phyloP scores from a whole-genome alignment of 768 basidiomycete genomes.

The Bullera alba region DNA sequence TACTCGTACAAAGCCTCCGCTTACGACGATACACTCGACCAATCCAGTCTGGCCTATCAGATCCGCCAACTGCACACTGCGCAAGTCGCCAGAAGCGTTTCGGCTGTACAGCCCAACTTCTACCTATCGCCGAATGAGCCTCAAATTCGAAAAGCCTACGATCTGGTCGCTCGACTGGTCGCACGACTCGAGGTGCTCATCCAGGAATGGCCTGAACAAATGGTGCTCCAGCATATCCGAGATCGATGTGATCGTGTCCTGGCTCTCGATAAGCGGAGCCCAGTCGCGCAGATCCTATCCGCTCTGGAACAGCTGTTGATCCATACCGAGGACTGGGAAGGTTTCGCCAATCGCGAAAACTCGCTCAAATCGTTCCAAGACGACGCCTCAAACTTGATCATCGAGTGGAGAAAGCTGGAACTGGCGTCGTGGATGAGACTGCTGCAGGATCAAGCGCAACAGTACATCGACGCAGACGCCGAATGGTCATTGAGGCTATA shows the following conservation, averaged over 20 bases:
- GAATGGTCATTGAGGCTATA: conserved; percentile 92
- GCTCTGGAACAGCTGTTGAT: conserved; percentile 75
- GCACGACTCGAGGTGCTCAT: conserved; percentile 56
- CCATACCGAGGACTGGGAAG: conserved; percentile 93
- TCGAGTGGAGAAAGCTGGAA: conserved; percentile 86
- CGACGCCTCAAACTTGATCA: conserved; percentile 62
- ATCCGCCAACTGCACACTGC: conserved; percentile 36
- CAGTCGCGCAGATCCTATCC: conserved; percentile 74
- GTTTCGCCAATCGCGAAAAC: conserved; percentile 86
- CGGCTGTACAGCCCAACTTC: conserved; percentile 55
- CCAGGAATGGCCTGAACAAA: conserved; percentile 91
- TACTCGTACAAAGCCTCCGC: conserved; percentile 15
- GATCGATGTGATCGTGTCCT: conserved; percentile 65
- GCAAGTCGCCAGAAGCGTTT: conserved; percentile 14
- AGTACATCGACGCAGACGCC: conserved; percentile 50
- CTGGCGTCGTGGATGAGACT: conserved; percentile 77
- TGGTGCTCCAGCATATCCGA: conserved; percentile 81
- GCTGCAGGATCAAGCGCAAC: conserved; percentile 61
- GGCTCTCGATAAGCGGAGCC: conserved; percentile 56
- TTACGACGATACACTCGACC: conserved; percentile 26
- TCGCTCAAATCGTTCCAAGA: conserved; percentile 64
- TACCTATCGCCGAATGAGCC: conserved; percentile 69
- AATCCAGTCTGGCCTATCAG: conserved; percentile 21
- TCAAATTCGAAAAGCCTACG: conserved; percentile 61
- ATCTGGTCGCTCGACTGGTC: conserved; percentile 53